Base-by-base conservation (phyloP, 2,329 filamentous ascomycete genomes). In the Aureobasidium uvarum region DNA sequence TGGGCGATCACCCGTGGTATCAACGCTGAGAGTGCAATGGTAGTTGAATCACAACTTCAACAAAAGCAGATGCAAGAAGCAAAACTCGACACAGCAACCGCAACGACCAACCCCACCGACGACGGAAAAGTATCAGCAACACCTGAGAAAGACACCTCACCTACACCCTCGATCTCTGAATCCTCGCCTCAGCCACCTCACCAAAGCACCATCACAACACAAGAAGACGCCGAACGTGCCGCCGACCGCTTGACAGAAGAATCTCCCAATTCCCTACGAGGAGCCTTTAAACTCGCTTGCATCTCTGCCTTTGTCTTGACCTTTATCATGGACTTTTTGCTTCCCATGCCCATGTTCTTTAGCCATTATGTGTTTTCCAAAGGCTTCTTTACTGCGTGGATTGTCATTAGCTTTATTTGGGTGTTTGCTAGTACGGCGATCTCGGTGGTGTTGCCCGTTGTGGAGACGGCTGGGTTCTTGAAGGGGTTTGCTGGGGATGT, bases 291-390 rank as follows among this genome's bases (percentile, higher is more conserved):
- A 54, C 67, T 76, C 56, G 77, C 77, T 3, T 75, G 74, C 66
- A 72, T 77, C 14, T 70, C 74, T 3, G 74, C 76, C 1, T 74
- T 74, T 39, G 58, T 76, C 1, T 51, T 78, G 5, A 77, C 76
- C 0, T 75, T 78, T 52, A 69, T 77, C 31, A 72, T 78, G 69
- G 76, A 77, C 68, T 77, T 78, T 48, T 62, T 78, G 14, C 66
- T 77, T 1, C 77, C 77, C 0, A 77, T 79, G 68, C 77, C 77
- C 3, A 77, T 79, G 75, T 79, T 78, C 69, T 74, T 77, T 67
- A 72, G 71, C 1, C 72, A 77, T 11, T 78, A 79, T 64, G 70
- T 78, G 25, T 78, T 78, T 66, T 75, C 73, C n/a, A 72, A 75
- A 36, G 74, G 73, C 7, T 78, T 79, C 68, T 79, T 79, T 64